Evolutionary conservation across 1,139 yeast species (phyloP), one percentile per base, ranked within the genome.

Genomic region (Ogataea hybrid): DNA sequence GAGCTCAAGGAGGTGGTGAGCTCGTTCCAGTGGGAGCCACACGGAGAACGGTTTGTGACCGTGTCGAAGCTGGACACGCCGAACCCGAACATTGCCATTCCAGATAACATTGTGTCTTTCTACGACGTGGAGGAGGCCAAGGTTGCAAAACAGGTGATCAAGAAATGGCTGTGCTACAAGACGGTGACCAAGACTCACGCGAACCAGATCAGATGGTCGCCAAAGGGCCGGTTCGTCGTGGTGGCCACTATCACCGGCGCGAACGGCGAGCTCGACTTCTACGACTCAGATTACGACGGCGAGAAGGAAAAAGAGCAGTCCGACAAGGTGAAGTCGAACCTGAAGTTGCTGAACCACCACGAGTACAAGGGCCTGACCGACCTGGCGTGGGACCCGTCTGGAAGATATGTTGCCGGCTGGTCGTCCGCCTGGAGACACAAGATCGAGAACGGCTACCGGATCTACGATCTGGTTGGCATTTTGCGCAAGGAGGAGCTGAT

Each of bases 11-110:
- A 94, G 51, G 84, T 87, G 47, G 90, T 89, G 38, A 69, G 85
- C 47, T 84, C 84, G 64, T 86, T 94, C 67, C 90, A 89, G 43
- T 94, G 97, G 97, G 98, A 94, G 69, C 97, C 98, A 58, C 79
- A 75, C 56, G 83, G 94, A 23, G 92, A 87, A 61, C 77, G 96
- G 63, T 90, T 92, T 57, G 81, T 86, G 47, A 77, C 84, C 41
- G 81, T 92, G 57, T 81, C 95, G 25, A 68, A 66, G 35, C 76
- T 79, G 51, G 82, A 77, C 50, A 75, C 70, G 53, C 71, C 72
- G 49, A 73, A 74, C 58, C 71, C 71, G 34, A 84, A 84, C 59
- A 79, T 84, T 40, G 78, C 92, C 31, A 73, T 82, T 54, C 81
- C 90, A 48, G 79, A 77, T 62, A 87, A 87, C 61, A 75, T 71